Percentiles rank a stretch among this genome's conserved stretches.
phyloP scores from a whole-genome alignment of 257 asterid species.

The Jasminum sambac region DNA sequence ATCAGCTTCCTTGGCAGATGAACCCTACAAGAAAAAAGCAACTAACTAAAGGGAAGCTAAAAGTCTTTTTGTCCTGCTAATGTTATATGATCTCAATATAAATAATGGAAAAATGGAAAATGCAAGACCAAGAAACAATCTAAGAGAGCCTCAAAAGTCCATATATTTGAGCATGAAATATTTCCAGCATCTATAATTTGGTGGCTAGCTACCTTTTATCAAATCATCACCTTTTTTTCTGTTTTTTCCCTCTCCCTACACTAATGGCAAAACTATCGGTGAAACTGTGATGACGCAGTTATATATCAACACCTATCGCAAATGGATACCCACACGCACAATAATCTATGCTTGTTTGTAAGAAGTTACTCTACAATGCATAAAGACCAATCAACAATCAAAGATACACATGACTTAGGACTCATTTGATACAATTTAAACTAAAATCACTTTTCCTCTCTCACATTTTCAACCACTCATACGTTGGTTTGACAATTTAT shows the following conservation, averaged over 20 bases:
- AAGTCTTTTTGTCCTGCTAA: neutral
- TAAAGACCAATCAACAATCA: neutral
- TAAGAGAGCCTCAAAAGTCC: slow-evolving; percentile 6
- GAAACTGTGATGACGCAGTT: neutral
- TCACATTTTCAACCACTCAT: too few relatives aligned
- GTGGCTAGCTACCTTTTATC: neutral
- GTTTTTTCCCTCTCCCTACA: neutral
- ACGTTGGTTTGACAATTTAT: too few relatives aligned
- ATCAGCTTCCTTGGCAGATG: slow-evolving; percentile 69
- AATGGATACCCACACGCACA: neutral
- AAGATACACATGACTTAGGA: neutral
- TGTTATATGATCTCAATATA: slow-evolving; percentile 7
- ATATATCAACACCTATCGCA: neutral
- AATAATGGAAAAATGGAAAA: slow-evolving; percentile 6
- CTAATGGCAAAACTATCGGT: neutral
- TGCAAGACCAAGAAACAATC: slow-evolving; percentile 11
- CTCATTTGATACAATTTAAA: too few relatives aligned
- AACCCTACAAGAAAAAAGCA: slow-evolving; percentile 46
- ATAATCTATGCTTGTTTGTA: neutral
- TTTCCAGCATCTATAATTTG: neutral
- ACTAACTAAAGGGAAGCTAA: slow-evolving; percentile 20
- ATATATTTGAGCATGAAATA: slow-evolving; percentile 1
- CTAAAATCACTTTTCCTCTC: too few relatives aligned
- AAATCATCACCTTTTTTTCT: neutral
- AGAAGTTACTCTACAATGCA: neutral